Percentiles rank a stretch among this genome's conserved stretches.
These are phyloP conservation scores for Parietaria judaica DNA, from an alignment of 306 rosid species.

Conservation along the genomic window DNA sequence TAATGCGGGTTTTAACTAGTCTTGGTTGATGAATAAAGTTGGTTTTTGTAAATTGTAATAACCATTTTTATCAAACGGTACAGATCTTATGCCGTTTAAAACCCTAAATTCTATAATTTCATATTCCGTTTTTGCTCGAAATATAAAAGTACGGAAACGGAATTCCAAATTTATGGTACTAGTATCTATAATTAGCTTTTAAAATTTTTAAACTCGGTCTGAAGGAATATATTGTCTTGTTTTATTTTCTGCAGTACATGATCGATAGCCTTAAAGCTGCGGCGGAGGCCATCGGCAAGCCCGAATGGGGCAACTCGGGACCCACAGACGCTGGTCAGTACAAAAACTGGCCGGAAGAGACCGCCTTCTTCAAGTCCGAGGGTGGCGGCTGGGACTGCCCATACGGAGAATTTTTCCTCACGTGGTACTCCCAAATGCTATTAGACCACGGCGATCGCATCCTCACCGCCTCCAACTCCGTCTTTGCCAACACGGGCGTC, in stretches of 20 bases:
- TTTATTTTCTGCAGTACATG: constrained; percentile 66
- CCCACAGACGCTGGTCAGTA: constrained; percentile 96
- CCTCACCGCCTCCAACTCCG: constrained; percentile 54
- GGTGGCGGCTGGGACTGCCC: constrained; percentile 74
- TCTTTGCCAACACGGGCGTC: constrained; percentile 43
- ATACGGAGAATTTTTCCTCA: constrained; percentile 81
- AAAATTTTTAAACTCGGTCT: too few species aligned
- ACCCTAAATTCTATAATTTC: too few species aligned
- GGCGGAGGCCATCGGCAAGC: constrained; percentile 64
- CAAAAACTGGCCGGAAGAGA: constrained; percentile 96
- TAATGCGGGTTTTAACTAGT: too few species aligned
- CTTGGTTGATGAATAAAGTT: too few species aligned
- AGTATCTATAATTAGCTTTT: too few species aligned
- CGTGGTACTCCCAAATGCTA: constrained; percentile 88
- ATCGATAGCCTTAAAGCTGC: constrained; percentile 69
- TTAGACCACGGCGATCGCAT: constrained; percentile 87
- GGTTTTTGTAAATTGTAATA: too few species aligned
- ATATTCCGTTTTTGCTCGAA: too few species aligned
- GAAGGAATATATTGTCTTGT: neutral
- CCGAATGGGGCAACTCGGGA: constrained; percentile 90
- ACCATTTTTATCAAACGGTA: too few species aligned
- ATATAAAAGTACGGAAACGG: too few species aligned
- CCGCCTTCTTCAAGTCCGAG: constrained; percentile 69
- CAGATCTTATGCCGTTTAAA: too few species aligned
- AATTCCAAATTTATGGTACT: too few species aligned